A percentile compares a stretch with the other conserved stretches of the same genome.
Evolutionary conservation across 176 grass and related monocot genomes (phyloP).

Genomic region (Bothriochloa decipiens): DNA sequence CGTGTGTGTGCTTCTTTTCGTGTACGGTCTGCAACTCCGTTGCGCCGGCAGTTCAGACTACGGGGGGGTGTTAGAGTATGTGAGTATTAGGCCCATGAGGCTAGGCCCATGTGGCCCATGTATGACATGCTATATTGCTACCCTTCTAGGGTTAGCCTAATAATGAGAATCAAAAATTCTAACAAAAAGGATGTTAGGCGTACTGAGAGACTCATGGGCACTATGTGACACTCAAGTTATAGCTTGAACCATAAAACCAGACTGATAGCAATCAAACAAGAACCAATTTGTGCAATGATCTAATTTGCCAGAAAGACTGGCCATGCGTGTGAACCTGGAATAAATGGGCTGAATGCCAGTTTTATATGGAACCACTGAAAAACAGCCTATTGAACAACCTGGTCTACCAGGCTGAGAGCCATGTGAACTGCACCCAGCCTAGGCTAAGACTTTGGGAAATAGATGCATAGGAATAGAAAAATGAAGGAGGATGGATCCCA

Average conservation of each 20-base stretch:
- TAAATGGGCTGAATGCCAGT: not conserved
- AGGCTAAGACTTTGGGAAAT: not conserved
- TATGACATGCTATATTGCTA: too few species aligned
- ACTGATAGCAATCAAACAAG: not conserved
- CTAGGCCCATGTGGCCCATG: too few species aligned
- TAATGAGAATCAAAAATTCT: too few species aligned
- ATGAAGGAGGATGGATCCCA: not conserved
- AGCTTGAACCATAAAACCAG: constrained; percentile 8
- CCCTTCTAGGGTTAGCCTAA: too few species aligned
- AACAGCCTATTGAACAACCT: not conserved
- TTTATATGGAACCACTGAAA: not conserved
- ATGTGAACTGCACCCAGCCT: not conserved
- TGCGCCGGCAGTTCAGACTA: too few species aligned
- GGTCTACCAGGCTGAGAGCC: not conserved
- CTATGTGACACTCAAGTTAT: not conserved
- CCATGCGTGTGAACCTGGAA: not conserved
- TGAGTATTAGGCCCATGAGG: too few species aligned
- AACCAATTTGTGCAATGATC: not conserved
- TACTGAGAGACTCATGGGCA: constrained; percentile 9
- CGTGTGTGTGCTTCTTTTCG: too few species aligned
- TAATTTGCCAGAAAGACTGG: not conserved
- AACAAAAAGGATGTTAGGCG: not conserved
- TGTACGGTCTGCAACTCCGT: too few species aligned
- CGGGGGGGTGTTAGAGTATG: too few species aligned
- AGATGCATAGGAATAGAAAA: not conserved